These are phyloP conservation scores for Candida caryicola DNA, from an alignment of 805 yeast genomes.

Conservation along the genomic window DNA sequence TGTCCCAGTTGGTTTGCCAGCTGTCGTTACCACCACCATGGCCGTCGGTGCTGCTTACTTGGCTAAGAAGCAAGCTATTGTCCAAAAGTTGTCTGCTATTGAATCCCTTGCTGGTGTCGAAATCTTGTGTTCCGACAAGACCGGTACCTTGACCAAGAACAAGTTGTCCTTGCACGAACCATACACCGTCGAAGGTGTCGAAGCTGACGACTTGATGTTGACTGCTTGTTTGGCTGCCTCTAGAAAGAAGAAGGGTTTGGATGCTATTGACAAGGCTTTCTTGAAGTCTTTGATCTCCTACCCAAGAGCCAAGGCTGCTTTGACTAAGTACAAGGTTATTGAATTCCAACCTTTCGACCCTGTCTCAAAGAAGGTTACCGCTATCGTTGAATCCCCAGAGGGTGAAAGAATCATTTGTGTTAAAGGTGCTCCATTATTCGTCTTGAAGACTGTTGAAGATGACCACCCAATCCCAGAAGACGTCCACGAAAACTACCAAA, in stretches of 20 bases:
- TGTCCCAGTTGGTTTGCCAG: constrained; percentile 98
- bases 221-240: constrained; percentile 98
- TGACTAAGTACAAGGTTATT: constrained; percentile 89
- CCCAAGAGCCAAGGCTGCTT: constrained; percentile 91
- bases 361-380: constrained; percentile 94
- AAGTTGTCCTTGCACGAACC: constrained; percentile 95
- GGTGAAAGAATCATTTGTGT: constrained; percentile 95
- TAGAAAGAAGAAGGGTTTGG: constrained; percentile 97
- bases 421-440: constrained; percentile 98
- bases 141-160: constrained; percentile 97
- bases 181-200: constrained; percentile 96
- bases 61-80: constrained; percentile 96
- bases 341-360: constrained; percentile 98
- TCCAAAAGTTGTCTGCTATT: constrained; percentile 93
- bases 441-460: constrained; percentile 93
- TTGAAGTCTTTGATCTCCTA: constrained; percentile 81
- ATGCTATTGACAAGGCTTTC: constrained; percentile 97
- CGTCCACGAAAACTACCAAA: constrained; percentile 89
- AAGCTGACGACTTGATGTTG: constrained; percentile 92
- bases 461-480: constrained; percentile 96
- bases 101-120: constrained; percentile 98
- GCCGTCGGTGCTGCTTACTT: constrained; percentile 99
- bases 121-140: constrained; percentile 95
- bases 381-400: constrained; percentile 92
- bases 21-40: constrained; percentile 97